phyloP scores from a whole-genome alignment of 371 early-diverging fungal genomes.

The Smittium mucronatum region DNA sequence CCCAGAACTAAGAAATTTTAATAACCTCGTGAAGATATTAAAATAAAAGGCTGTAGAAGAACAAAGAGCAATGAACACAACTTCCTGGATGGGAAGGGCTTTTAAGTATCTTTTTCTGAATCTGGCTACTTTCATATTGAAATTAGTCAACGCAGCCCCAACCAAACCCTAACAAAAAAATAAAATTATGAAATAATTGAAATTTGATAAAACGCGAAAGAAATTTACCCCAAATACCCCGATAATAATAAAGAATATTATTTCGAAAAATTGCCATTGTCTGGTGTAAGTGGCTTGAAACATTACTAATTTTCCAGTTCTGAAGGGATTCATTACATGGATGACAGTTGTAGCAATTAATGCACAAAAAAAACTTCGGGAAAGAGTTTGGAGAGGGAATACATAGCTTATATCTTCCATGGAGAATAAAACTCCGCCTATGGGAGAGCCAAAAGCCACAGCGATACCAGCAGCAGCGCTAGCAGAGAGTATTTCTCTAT shows the following conservation, averaged over 20 bases:
- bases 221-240: slow-evolving; percentile 53
- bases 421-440: slow-evolving; percentile 86
- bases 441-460: slow-evolving; percentile 86
- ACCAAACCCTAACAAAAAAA: slow-evolving; percentile 43
- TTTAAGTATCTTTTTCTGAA: slow-evolving; percentile 42
- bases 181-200: not conserved
- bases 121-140: slow-evolving; percentile 51
- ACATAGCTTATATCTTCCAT: slow-evolving; percentile 84
- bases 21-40: slow-evolving; percentile 32
- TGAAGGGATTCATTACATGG: slow-evolving; percentile 69
- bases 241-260: slow-evolving; percentile 60
- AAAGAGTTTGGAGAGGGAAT: slow-evolving; percentile 83
- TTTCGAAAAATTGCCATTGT: slow-evolving; percentile 79
- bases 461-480: slow-evolving; percentile 82
- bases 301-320: slow-evolving; percentile 78
- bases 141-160: slow-evolving; percentile 65
- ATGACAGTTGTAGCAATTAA: slow-evolving; percentile 70
- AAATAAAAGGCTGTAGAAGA: slow-evolving; percentile 59
- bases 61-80: slow-evolving; percentile 49
- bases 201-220: not conserved
- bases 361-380: slow-evolving; percentile 82
- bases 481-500: slow-evolving; percentile 78
- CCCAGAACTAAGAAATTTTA: not conserved
- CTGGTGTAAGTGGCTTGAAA: slow-evolving; percentile 79
- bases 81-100: slow-evolving; percentile 52